phyloP scores from a whole-genome alignment of 2,329 filamentous ascomycete species.

The Periconia sp. region DNA sequence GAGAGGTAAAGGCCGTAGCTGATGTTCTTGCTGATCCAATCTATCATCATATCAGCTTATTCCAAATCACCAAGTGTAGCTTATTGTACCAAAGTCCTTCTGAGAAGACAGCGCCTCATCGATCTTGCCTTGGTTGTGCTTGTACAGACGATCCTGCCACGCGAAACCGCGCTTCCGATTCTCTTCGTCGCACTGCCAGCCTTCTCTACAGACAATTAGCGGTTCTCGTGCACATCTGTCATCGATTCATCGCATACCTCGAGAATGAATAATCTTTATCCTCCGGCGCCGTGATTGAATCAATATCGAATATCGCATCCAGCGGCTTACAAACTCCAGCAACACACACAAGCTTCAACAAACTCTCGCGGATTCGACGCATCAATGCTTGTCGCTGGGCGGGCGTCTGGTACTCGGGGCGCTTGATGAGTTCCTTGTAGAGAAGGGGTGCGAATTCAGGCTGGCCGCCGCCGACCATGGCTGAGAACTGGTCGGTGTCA shows the following conservation, averaged over 20 bases:
- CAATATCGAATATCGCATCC: slow-evolving; percentile 65
- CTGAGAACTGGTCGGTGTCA: slow-evolving; percentile 40
- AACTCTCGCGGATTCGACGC: slow-evolving; percentile 61
- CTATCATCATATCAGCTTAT: too few species aligned
- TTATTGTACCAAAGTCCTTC: slow-evolving; percentile 50
- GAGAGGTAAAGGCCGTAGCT: slow-evolving; percentile 62
- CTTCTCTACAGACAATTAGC: slow-evolving; percentile 43
- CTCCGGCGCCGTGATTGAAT: slow-evolving; percentile 58
- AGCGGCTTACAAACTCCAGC: slow-evolving; percentile 69
- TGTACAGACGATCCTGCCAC: slow-evolving; percentile 65
- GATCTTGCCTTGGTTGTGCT: slow-evolving; percentile 53
- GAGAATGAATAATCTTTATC: slow-evolving; percentile 64
- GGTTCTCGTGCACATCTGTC: not conserved
- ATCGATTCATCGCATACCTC: slow-evolving; percentile 42
- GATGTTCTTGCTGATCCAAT: slow-evolving; percentile 58
- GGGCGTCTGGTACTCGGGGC: slow-evolving; percentile 53
- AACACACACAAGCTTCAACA: slow-evolving; percentile 64
- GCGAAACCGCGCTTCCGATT: slow-evolving; percentile 60
- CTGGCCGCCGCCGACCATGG: slow-evolving; percentile 58
- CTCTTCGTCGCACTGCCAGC: slow-evolving; percentile 64
- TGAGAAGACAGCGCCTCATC: slow-evolving; percentile 51
- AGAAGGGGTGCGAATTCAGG: slow-evolving; percentile 60
- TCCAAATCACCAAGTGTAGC: not conserved
- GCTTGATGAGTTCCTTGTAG: slow-evolving; percentile 61
- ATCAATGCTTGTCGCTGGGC: slow-evolving; percentile 56